A percentile compares a stretch with the other conserved stretches of the same genome.
phyloP scores from a whole-genome alignment of 148 eudicot species.

The Rhododendron griersonianum region DNA sequence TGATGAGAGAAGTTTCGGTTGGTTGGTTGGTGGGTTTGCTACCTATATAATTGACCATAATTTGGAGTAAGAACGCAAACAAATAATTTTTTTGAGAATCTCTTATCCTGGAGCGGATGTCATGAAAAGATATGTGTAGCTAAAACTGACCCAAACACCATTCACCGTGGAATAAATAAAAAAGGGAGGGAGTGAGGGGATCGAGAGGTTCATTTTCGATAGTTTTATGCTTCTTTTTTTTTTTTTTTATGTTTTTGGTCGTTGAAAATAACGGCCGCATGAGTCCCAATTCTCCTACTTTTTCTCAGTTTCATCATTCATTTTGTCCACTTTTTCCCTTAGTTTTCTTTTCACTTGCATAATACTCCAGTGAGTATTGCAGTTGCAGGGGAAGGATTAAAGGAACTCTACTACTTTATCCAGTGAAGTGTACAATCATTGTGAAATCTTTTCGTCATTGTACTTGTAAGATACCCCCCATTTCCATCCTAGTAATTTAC shows the following conservation, averaged over 20 bases:
- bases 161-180: no score
- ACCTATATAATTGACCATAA: no score
- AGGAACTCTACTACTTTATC: not conserved
- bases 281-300: not conserved
- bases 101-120: no score
- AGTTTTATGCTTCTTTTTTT: not conserved
- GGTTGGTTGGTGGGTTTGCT: no score
- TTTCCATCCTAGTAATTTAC: not conserved
- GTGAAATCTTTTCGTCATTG: not conserved
- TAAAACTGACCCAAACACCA: no score
- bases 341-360: not conserved
- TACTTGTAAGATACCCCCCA: not conserved
- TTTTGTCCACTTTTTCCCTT: not conserved
- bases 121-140: no score
- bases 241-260: not conserved
- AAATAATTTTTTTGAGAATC: no score
- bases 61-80: no score
- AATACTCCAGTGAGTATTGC: not conserved
- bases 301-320: slow-evolving; percentile 11
- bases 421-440: not conserved
- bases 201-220: slow-evolving; percentile 19
- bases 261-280: slow-evolving; percentile 31
- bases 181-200: not conserved
- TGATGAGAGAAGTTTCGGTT: not conserved
- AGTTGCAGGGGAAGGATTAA: no score